These are phyloP conservation scores for Cucurbita maxima DNA, from an alignment of 306 rosid species.

Conservation along the genomic window DNA sequence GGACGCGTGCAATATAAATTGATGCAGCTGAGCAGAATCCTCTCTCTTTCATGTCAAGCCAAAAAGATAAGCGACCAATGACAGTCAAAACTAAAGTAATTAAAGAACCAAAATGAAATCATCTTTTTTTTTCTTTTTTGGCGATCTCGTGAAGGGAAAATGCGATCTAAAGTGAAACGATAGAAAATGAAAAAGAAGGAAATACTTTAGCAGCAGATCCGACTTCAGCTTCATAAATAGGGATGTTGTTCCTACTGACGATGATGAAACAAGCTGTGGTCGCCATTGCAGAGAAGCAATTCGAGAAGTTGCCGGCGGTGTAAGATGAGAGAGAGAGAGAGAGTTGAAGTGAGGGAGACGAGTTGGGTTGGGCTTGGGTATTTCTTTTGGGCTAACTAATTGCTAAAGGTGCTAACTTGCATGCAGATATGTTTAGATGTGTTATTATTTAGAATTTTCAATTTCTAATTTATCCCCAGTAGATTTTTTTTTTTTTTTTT, in stretches of 20 bases:
- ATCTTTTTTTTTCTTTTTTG: neutral
- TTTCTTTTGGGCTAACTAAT: no score
- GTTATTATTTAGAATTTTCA: no score
- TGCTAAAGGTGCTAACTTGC: no score
- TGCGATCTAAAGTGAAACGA: neutral
- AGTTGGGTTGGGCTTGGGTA: neutral
- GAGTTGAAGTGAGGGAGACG: neutral
- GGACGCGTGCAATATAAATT: conserved; percentile 86
- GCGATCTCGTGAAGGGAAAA: neutral
- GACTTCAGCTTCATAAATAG: conserved; percentile 96
- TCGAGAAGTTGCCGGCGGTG: neutral
- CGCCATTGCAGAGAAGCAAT: conserved; percentile 35
- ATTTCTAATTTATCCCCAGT: no score
- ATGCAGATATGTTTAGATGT: no score
- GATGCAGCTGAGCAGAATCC: conserved; percentile 95
- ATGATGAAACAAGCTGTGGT: conserved; percentile 91
- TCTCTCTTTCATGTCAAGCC: conserved; percentile 57
- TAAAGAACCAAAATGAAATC: neutral
- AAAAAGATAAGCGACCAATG: conserved; percentile 1
- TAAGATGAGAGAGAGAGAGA: neutral
- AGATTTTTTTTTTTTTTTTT: no score
- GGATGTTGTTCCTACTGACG: conserved; percentile 91
- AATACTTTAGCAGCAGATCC: conserved; percentile 87
- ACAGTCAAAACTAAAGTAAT: neutral
- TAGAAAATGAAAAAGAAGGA: neutral